Percentiles rank a stretch among this genome's conserved stretches.
Evolutionary conservation across 2,329 filamentous ascomycete species (phyloP).

Genomic region (Sclerotinia minor): DNA sequence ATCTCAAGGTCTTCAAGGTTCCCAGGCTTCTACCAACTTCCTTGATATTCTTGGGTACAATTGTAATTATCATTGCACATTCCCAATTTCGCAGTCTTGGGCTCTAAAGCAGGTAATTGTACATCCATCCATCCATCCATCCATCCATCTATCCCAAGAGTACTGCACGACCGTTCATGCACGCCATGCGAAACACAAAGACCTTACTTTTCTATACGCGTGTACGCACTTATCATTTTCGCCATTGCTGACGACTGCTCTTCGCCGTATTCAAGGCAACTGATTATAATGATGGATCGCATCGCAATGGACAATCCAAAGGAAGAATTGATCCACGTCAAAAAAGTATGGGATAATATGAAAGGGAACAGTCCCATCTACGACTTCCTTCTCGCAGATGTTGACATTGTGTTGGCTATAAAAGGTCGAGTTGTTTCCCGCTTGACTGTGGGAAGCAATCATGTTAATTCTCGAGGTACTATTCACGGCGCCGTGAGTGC

Average conservation of each 20-base stretch:
- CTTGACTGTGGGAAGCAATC: conserved; percentile 52
- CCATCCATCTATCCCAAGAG: not conserved
- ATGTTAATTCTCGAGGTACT: conserved; percentile 66
- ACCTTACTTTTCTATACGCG: not conserved
- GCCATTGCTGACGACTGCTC: conserved; percentile 29
- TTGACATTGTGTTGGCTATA: conserved; percentile 48
- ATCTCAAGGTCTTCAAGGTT: not conserved
- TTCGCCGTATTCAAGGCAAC: conserved; percentile 18
- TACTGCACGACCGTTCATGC: not conserved
- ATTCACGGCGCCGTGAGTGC: conserved; percentile 73
- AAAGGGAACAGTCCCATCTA: conserved; percentile 52
- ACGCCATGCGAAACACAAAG: not conserved
- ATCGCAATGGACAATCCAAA: conserved; percentile 29
- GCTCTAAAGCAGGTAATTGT: not conserved
- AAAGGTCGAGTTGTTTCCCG: conserved; percentile 52
- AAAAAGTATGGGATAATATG: conserved; percentile 38
- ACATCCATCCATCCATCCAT: not conserved
- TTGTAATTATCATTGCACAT: not conserved
- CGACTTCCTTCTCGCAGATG: conserved; percentile 51
- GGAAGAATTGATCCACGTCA: conserved; percentile 36
- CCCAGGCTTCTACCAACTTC: not conserved
- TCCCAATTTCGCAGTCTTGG: not conserved
- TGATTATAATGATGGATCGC: not conserved
- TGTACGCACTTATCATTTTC: conserved; percentile 16
- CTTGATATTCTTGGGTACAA: not conserved